phyloP scores from a whole-genome alignment of 306 rosid genomes.

The Albizia julibrissin region DNA sequence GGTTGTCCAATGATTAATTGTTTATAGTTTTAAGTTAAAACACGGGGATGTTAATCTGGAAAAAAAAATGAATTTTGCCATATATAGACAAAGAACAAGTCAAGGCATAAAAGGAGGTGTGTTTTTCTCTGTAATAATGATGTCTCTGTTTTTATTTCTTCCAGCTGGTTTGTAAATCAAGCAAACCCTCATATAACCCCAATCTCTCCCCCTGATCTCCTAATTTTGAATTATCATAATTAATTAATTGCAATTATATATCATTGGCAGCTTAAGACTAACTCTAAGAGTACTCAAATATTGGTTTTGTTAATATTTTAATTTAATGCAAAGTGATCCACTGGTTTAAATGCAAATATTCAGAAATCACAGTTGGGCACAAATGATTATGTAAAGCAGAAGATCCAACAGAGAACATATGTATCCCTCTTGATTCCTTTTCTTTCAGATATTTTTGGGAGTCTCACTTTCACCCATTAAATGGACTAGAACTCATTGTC shows the following conservation, averaged over 20 bases:
- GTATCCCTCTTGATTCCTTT: too few relatives aligned
- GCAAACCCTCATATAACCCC: neutral
- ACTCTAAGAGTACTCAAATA: neutral
- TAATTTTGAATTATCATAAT: too few relatives aligned
- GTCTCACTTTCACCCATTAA: neutral
- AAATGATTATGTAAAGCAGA: neutral
- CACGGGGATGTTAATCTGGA: neutral
- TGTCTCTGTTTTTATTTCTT: constrained; percentile 1
- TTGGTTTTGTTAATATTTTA: neutral
- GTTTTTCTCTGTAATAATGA: neutral
- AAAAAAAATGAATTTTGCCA: neutral
- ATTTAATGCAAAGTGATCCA: neutral
- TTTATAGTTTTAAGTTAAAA: neutral
- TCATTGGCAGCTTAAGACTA: neutral
- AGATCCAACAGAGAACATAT: neutral
- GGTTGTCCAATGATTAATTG: neutral
- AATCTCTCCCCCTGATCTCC: neutral
- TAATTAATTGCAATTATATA: neutral
- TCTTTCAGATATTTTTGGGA: too few relatives aligned
- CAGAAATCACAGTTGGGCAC: neutral
- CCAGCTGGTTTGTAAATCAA: neutral
- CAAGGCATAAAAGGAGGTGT: constrained; percentile 12
- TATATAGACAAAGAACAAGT: constrained; percentile 10
- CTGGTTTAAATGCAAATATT: neutral
- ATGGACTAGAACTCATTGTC: neutral